Percentiles rank a stretch among this genome's conserved stretches.
Evolutionary conservation across 257 asterid species (phyloP).

Genomic region (Thymus mandschuricus): DNA sequence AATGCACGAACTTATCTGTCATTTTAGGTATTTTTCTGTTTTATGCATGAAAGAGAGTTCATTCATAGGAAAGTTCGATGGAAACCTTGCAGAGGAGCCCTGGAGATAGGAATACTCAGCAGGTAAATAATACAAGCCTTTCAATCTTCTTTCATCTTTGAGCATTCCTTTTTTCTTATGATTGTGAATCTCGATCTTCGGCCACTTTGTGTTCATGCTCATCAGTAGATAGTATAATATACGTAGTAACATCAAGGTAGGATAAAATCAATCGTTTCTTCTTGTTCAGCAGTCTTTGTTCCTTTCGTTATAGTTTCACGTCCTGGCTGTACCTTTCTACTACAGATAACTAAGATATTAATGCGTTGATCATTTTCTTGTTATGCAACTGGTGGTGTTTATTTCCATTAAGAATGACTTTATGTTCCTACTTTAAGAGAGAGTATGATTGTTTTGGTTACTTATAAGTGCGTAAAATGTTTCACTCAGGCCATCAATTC

Average conservation of each 20-base stretch:
- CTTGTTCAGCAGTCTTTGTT: neutral
- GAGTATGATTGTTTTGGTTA: conserved; percentile 17
- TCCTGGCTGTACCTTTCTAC: conserved; percentile 14
- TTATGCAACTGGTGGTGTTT: neutral
- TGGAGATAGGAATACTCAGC: conserved; percentile 58
- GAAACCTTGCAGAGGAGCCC: conserved; percentile 48
- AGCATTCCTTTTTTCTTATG: neutral
- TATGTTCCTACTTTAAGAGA: neutral
- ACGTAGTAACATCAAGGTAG: conserved; percentile 20
- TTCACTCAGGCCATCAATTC: conserved; percentile 65
- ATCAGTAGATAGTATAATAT: conserved; percentile 2
- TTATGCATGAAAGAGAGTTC: conserved; percentile 35
- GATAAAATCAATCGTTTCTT: neutral
- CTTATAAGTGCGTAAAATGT: conserved; percentile 24
- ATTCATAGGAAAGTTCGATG: conserved; percentile 53
- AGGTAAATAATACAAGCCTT: conserved; percentile 42
- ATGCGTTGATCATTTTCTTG: conserved; percentile 10
- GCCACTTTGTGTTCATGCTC: conserved; percentile 5
- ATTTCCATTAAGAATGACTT: conserved; percentile 1
- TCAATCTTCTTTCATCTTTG: conserved; percentile 18
- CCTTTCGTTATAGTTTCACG: conserved; percentile 14
- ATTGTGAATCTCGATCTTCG: conserved; percentile 8
- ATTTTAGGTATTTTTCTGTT: conserved; percentile 32
- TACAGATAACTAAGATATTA: neutral
- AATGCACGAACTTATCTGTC: conserved; percentile 23